Percentiles rank a stretch among this genome's conserved stretches.
phyloP scores from a whole-genome alignment of 2,329 filamentous ascomycete genomes.

The Cryoendolithus antarcticus region DNA sequence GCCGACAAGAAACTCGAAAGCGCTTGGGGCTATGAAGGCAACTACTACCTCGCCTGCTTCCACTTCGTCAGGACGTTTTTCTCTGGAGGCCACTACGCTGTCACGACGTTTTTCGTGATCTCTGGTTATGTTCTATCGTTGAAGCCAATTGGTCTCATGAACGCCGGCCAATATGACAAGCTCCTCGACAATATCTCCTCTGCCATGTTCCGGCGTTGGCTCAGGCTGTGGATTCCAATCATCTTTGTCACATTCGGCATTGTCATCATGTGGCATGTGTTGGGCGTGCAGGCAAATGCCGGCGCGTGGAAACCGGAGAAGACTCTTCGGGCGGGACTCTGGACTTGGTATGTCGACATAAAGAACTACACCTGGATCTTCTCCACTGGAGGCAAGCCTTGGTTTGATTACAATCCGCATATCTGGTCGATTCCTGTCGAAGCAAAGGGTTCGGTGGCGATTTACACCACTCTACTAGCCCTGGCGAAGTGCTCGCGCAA shows the following conservation, averaged over 20 bases:
- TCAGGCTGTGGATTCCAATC: constrained; percentile 39
- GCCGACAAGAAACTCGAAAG: constrained; percentile 37
- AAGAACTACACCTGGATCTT: constrained; percentile 61
- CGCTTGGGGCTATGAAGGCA: constrained; percentile 38
- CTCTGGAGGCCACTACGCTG: constrained; percentile 48
- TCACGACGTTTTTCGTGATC: constrained; percentile 41
- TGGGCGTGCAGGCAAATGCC: constrained; percentile 34
- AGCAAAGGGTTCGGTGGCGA: constrained; percentile 50
- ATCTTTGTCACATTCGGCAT: constrained; percentile 44
- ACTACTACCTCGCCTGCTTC: constrained; percentile 40
- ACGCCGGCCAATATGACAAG: constrained; percentile 27
- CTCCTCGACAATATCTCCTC: constrained; percentile 35
- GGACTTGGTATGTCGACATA: constrained; percentile 41
- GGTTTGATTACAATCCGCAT: constrained; percentile 47
- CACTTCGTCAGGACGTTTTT: constrained; percentile 50
- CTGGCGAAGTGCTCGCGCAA: constrained; percentile 44
- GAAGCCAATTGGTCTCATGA: constrained; percentile 33
- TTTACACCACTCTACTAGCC: constrained; percentile 47
- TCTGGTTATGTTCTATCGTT: constrained; percentile 40
- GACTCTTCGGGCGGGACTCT: constrained; percentile 38
- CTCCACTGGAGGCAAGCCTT: constrained; percentile 43
- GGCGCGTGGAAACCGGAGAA: constrained; percentile 20
- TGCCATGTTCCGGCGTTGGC: constrained; percentile 39
- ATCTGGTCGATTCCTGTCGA: constrained; percentile 54
- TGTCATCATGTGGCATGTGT: constrained; percentile 41